Evolutionary conservation across 2,329 filamentous ascomycete genomes (phyloP).

Genomic region (Dryadomyces quercivorus): DNA sequence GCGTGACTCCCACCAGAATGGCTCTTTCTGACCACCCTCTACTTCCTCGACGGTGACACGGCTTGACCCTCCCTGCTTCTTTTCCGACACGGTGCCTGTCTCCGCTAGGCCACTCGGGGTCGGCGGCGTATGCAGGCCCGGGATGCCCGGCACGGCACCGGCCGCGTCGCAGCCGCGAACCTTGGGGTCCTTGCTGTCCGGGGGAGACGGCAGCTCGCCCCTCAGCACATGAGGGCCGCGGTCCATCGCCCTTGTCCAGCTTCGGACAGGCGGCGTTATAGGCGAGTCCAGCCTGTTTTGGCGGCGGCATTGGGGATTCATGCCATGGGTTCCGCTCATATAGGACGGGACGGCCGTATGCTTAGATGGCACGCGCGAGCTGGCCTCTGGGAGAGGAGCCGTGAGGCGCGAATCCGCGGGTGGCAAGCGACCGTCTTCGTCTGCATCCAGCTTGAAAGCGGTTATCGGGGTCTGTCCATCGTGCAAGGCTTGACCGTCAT

Average conservation of each 20-base stretch:
- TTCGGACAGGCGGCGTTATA: background rate
- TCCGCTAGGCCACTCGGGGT: background rate
- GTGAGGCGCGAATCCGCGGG: conserved; percentile 20
- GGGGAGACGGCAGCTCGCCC: background rate
- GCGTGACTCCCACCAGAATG: background rate
- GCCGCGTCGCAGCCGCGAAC: background rate
- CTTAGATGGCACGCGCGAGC: too few relatives aligned
- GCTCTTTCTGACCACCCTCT: background rate
- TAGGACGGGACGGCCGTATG: background rate
- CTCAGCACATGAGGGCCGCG: background rate
- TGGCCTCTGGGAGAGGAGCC: too few relatives aligned
- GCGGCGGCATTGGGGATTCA: background rate
- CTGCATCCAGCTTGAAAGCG: background rate
- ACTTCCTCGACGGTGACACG: background rate
- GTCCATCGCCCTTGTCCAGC: background rate
- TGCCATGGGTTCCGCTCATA: background rate
- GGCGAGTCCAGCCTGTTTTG: background rate
- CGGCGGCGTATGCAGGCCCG: background rate
- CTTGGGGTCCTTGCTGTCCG: background rate
- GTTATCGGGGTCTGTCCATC: background rate
- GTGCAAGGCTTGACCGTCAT: background rate
- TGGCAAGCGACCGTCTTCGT: conserved; percentile 6
- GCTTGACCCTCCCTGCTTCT: background rate
- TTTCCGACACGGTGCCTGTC: background rate
- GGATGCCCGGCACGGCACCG: background rate